A percentile compares a stretch with the other conserved stretches of the same genome.
phyloP scores from a whole-genome alignment of 257 asterid genomes.

The Ehretia macrophylla region DNA sequence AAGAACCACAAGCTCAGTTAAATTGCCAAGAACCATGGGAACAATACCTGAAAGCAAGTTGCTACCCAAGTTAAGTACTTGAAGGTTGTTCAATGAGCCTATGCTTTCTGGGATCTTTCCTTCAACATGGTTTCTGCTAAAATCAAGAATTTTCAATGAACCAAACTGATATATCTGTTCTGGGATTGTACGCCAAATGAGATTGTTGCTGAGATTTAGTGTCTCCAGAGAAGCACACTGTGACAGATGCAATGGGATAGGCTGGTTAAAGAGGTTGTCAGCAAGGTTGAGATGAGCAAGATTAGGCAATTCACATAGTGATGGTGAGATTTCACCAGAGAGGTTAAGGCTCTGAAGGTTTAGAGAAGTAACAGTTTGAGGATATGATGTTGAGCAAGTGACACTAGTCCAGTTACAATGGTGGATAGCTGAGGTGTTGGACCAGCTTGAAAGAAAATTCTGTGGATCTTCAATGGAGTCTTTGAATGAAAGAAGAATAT shows the following conservation, averaged over 20 bases:
- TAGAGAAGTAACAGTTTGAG: conserved; percentile 33
- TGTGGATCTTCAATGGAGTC: conserved; percentile 59
- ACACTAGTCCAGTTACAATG: conserved; percentile 85
- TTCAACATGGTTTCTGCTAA: conserved; percentile 68
- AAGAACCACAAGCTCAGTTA: conserved; percentile 59
- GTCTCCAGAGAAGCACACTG: conserved; percentile 49
- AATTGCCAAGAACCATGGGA: conserved; percentile 53
- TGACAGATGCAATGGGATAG: conserved; percentile 75
- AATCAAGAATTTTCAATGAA: conserved; percentile 51
- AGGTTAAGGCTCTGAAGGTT: conserved; percentile 66
- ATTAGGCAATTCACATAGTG: conserved; percentile 45
- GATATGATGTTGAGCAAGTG: conserved; percentile 36
- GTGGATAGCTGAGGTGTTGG: conserved; percentile 45
- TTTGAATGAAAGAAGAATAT: conserved; percentile 65
- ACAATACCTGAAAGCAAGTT: conserved; percentile 70
- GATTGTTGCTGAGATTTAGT: conserved; percentile 64
- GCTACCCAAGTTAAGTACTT: conserved; percentile 58
- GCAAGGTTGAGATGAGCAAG: conserved; percentile 68
- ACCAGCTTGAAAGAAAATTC: conserved; percentile 56
- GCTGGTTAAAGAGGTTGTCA: conserved; percentile 63
- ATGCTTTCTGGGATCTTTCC: conserved; percentile 70
- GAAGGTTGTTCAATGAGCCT: conserved; percentile 50
- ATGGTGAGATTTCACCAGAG: conserved; percentile 78
- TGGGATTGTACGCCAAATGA: conserved; percentile 85
- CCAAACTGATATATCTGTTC: conserved; percentile 61